phyloP scores from a whole-genome alignment of 257 asterid genomes.

The Mitragyna speciosa region DNA sequence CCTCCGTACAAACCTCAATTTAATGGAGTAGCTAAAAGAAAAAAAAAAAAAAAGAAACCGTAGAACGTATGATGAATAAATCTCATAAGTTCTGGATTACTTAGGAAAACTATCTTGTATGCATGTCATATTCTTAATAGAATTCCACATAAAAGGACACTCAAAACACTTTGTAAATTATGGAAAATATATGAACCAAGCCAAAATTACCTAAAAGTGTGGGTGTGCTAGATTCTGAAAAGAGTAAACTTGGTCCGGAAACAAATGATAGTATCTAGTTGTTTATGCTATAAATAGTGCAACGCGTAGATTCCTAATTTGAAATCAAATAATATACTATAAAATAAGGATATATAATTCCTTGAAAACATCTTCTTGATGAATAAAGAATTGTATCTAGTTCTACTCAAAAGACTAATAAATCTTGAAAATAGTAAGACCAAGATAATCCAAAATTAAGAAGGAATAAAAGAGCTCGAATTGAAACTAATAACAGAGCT shows the following conservation, averaged over 20 bases:
- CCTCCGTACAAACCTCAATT: too few species aligned
- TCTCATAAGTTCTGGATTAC: too few species aligned
- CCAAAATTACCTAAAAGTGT: neutral
- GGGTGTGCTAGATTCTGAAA: neutral
- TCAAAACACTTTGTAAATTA: neutral
- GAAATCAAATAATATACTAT: neutral
- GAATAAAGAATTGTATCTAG: too few species aligned
- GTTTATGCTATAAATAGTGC: neutral
- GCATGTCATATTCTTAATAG: neutral
- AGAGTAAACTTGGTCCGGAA: neutral
- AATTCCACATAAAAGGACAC: neutral
- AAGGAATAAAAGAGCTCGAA: neutral
- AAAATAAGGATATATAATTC: too few species aligned
- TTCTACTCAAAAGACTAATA: too few species aligned
- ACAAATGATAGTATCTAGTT: neutral
- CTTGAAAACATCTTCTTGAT: too few species aligned
- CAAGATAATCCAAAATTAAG: neutral
- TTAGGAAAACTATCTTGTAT: too few species aligned
- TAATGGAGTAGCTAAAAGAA: too few species aligned
- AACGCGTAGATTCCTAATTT: neutral
- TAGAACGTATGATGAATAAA: too few species aligned
- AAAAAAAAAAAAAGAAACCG: too few species aligned
- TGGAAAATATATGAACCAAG: neutral
- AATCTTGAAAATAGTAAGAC: too few species aligned
- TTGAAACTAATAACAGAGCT: neutral